Evolutionary conservation across 2,329 filamentous ascomycete species (phyloP).

Genomic region (Penicillium sp.): DNA sequence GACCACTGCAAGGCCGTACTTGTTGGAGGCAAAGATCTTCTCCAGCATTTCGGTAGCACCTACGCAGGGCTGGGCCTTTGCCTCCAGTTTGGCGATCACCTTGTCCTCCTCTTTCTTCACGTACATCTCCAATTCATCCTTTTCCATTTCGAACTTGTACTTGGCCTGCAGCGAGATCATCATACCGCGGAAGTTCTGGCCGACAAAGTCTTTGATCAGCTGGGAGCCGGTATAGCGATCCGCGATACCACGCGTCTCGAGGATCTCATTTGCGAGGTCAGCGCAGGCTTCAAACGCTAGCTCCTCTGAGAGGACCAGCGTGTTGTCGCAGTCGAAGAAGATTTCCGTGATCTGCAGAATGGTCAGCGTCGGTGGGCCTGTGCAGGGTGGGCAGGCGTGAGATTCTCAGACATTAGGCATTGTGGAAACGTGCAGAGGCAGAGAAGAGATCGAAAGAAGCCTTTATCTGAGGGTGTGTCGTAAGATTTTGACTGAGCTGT

Average conservation of each 20-base stretch:
- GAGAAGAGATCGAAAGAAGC: neutral
- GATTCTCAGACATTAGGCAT: conserved; percentile 36
- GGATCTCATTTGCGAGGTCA: conserved; percentile 82
- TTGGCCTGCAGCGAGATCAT: conserved; percentile 71
- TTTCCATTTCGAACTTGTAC: conserved; percentile 67
- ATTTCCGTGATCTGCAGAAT: conserved; percentile 61
- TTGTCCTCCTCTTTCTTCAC: conserved; percentile 75
- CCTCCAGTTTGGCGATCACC: conserved; percentile 75
- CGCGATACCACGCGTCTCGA: conserved; percentile 61
- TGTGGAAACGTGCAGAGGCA: conserved; percentile 10
- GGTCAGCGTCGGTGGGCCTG: conserved; percentile 18
- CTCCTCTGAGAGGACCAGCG: conserved; percentile 85
- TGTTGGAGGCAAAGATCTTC: conserved; percentile 58
- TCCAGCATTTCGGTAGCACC: conserved; percentile 68
- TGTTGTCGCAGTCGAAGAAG: conserved; percentile 79
- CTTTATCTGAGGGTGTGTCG: no score
- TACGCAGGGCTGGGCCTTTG: conserved; percentile 64
- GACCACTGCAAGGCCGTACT: conserved; percentile 76
- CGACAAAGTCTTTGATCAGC: conserved; percentile 83
- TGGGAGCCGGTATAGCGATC: conserved; percentile 73
- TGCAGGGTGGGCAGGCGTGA: neutral
- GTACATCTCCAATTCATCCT: conserved; percentile 69
- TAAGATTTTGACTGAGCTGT: no score
- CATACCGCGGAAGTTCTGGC: conserved; percentile 94
- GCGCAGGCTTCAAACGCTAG: conserved; percentile 90